These are phyloP conservation scores for Trichoderma semiorbis DNA, from an alignment of 2,329 filamentous ascomycete genomes.

Conservation along the genomic window DNA sequence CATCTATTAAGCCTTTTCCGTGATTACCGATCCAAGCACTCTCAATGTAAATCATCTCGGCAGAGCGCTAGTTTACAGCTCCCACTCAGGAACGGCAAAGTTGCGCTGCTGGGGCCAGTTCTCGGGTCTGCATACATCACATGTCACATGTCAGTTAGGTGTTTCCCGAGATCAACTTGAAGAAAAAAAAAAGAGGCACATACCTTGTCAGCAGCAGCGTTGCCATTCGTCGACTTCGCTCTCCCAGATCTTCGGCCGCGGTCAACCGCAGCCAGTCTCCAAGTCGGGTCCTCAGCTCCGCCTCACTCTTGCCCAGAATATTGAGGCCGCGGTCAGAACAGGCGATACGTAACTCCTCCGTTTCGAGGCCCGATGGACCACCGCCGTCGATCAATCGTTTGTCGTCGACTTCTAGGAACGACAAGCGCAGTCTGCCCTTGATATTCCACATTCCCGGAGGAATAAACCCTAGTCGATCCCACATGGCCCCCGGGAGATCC, in stretches of 20 bases:
- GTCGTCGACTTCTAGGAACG: conserved; percentile 70
- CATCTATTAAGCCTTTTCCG: neutral
- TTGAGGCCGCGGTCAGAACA: conserved; percentile 67
- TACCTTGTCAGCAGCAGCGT: conserved; percentile 42
- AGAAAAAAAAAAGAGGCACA: conserved; percentile 17
- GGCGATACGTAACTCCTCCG: conserved; percentile 65
- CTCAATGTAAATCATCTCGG: neutral
- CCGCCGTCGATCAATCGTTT: conserved; percentile 61
- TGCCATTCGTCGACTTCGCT: conserved; percentile 38
- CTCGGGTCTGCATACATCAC: conserved; percentile 30
- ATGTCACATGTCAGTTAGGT: conserved; percentile 3
- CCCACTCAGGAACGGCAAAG: conserved; percentile 42
- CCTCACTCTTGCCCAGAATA: conserved; percentile 54
- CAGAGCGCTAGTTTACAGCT: conserved; percentile 28
- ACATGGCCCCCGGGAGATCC: conserved; percentile 44
- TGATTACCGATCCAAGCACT: neutral
- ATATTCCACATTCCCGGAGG: conserved; percentile 51
- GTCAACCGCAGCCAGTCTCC: conserved; percentile 49
- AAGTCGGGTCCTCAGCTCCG: conserved; percentile 48
- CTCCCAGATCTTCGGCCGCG: conserved; percentile 34
- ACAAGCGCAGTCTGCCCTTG: conserved; percentile 51
- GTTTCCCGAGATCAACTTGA: neutral
- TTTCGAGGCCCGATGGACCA: conserved; percentile 52
- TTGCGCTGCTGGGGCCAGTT: conserved; percentile 40
- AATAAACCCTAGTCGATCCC: conserved; percentile 49